A percentile compares a stretch with the other conserved stretches of the same genome.
These are phyloP conservation scores for Termitomyces eurrhizus DNA, from an alignment of 768 basidiomycete species.

Conservation along the genomic window DNA sequence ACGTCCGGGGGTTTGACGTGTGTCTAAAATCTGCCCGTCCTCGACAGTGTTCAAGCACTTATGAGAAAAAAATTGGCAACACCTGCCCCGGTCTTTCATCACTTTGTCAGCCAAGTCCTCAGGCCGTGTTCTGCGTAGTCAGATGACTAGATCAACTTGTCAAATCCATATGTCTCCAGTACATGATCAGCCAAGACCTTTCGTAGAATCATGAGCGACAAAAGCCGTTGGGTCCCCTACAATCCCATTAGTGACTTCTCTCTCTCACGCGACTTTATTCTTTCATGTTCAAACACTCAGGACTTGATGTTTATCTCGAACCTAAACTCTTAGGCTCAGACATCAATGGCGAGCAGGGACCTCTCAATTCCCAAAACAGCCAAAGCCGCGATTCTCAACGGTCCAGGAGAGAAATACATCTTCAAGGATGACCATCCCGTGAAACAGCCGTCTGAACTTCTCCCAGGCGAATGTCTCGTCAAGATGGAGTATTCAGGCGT, in stretches of 20 bases:
- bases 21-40: too few species aligned
- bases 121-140: not conserved
- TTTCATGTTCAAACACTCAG: not conserved
- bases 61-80: too few species aligned
- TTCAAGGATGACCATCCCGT: slow-evolving; percentile 48
- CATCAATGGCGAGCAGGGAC: not conserved
- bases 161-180: not conserved
- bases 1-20: too few species aligned
- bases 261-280: not conserved
- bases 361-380: slow-evolving; percentile 30
- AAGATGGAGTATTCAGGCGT: slow-evolving; percentile 60
- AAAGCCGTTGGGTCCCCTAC: not conserved
- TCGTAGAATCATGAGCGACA: not conserved
- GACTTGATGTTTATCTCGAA: not conserved
- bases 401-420: slow-evolving; percentile 24
- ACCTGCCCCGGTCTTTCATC: not conserved
- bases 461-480: slow-evolving; percentile 64
- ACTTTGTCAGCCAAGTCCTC: not conserved
- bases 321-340: not conserved
- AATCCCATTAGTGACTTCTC: too few species aligned
- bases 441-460: slow-evolving; percentile 49
- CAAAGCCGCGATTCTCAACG: slow-evolving; percentile 32
- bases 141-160: not conserved
- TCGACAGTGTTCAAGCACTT: too few species aligned
- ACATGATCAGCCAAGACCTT: not conserved